A percentile compares a stretch with the other conserved stretches of the same genome.
Conservation (phyloP, 2,329 filamentous ascomycete genomes). For the Neofusicoccum sp. region DNA sequence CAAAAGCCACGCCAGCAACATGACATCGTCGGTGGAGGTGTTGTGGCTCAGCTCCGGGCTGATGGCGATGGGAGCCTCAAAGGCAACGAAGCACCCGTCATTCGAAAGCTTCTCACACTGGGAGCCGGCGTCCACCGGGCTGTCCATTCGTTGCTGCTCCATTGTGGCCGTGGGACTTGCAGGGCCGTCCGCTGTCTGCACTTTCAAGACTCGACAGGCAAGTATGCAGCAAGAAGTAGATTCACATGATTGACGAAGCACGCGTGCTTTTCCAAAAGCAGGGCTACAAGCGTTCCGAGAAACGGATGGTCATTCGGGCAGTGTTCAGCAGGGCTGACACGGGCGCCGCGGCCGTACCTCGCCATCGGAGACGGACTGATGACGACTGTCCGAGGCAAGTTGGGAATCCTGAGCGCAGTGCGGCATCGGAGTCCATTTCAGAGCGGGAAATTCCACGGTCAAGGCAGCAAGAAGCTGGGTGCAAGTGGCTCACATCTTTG, state of each 20-base stretch:
- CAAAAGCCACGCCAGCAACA: conserved; percentile 14
- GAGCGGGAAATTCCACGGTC: background rate
- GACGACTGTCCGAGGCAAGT: background rate
- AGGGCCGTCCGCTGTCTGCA: no score
- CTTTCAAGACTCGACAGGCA: no score
- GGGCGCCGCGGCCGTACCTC: background rate
- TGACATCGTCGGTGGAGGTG: background rate
- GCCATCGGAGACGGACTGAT: background rate
- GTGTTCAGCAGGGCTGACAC: background rate
- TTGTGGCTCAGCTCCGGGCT: background rate
- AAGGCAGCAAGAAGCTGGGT: background rate
- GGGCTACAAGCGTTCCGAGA: background rate
- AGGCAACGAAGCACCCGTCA: background rate
- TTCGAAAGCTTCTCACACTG: background rate
- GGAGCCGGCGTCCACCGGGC: background rate
- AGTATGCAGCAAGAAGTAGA: background rate
- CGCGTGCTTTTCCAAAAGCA: background rate
- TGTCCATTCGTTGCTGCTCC: conserved; percentile 2
- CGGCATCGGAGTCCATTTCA: background rate
- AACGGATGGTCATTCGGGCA: background rate
- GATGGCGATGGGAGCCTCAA: background rate
- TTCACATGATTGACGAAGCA: background rate
- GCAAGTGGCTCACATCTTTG: no score
- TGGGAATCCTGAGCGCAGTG: background rate
- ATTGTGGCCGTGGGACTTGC: background rate